phyloP scores from a whole-genome alignment of 2,329 filamentous ascomycete genomes.

The Fusarium falciforme region DNA sequence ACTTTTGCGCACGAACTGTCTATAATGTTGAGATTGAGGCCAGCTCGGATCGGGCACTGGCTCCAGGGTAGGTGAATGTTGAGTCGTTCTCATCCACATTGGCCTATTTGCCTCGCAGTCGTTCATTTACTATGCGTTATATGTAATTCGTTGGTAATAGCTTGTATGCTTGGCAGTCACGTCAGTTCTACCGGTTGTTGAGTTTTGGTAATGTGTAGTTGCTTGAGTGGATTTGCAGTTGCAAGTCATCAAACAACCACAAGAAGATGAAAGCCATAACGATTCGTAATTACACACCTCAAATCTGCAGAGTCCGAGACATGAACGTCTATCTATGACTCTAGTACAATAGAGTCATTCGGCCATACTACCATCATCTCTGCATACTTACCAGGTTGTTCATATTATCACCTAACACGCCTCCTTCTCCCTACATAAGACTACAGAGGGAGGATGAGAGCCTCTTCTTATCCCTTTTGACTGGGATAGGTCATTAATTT shows the following conservation, averaged over 20 bases:
- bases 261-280: not conserved
- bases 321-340: not conserved
- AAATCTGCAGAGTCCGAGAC: not conserved
- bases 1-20: not conserved
- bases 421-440: not conserved
- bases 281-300: not conserved
- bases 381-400: not conserved
- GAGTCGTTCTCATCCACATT: not conserved
- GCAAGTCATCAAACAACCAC: not conserved
- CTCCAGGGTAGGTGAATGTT: not conserved
- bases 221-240: not conserved
- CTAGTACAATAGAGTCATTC: not conserved
- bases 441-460: not conserved
- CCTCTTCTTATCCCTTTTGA: too few species aligned
- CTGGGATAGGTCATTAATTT: too few species aligned
- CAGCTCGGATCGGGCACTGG: not conserved
- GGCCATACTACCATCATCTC: not conserved
- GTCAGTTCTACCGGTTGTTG: not conserved
- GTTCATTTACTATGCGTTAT: not conserved
- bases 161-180: not conserved
- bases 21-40: not conserved
- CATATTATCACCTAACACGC: not conserved
- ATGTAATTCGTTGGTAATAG: not conserved
- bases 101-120: not conserved
- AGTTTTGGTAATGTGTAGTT: not conserved